A percentile compares a stretch with the other conserved stretches of the same genome.
Evolutionary conservation across 2,329 filamentous ascomycete species (phyloP).

Genomic region (Escovopsis weberi): DNA sequence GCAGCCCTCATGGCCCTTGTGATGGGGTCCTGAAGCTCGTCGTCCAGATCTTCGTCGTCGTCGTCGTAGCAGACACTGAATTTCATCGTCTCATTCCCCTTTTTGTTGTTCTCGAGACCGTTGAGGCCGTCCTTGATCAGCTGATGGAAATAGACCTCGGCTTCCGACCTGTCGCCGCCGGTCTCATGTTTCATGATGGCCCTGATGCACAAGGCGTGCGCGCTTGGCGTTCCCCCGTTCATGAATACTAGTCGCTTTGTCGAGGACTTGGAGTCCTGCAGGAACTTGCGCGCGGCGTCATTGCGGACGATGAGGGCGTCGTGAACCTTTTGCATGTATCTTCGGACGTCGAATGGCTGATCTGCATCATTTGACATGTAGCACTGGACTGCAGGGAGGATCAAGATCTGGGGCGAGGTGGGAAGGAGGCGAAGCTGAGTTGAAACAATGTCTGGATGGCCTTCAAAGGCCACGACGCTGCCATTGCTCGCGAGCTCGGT

Average conservation of each 20-base stretch:
- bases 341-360: constrained; percentile 16
- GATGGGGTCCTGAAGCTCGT: constrained; percentile 31
- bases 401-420: constrained; percentile 40
- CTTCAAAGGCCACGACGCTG: constrained; percentile 46
- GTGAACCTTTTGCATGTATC: constrained; percentile 35
- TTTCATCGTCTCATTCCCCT: constrained; percentile 8
- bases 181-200: constrained; percentile 39
- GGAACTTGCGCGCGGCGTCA: constrained; percentile 35
- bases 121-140: constrained; percentile 35
- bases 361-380: constrained; percentile 25
- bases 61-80: constrained; percentile 6
- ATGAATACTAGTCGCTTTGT: constrained; percentile 44
- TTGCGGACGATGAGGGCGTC: constrained; percentile 32
- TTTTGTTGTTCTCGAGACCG: constrained; percentile 17
- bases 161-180: constrained; percentile 31
- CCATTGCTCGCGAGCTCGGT: constrained; percentile 20
- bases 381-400: constrained; percentile 37
- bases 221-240: constrained; percentile 42
- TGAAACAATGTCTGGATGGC: constrained; percentile 36
- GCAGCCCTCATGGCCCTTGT: constrained; percentile 43
- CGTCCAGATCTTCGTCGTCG: constrained; percentile 7
- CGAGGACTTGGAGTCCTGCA: constrained; percentile 28
- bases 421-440: constrained; percentile 48
- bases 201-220: constrained; percentile 38
- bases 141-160: constrained; percentile 35